phyloP scores from a whole-genome alignment of 139 green algal genomes.

The Desmodesmus armatus region DNA sequence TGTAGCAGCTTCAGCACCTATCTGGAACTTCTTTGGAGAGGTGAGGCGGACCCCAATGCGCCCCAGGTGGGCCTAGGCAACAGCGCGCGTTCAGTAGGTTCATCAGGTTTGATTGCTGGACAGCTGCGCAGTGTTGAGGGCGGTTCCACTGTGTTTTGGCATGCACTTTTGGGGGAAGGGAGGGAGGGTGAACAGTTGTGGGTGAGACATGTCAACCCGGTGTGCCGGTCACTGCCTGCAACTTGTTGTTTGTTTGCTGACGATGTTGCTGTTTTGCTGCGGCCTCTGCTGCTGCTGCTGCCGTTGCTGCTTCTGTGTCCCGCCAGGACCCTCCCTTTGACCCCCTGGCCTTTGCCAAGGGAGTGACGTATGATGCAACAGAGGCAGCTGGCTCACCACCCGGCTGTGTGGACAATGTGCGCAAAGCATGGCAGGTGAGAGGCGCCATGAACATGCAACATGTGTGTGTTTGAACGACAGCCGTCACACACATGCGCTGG shows the following conservation, averaged over 20 bases:
- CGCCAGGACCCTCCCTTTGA: slow-evolving; percentile 48
- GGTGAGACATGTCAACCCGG: background rate
- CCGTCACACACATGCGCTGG: too few relatives aligned
- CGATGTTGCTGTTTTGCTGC: background rate
- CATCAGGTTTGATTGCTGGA: too few relatives aligned
- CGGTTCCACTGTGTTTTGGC: too few relatives aligned
- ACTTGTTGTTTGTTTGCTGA: background rate
- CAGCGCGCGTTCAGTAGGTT: too few relatives aligned
- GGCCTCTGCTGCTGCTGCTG: background rate
- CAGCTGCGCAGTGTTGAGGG: too few relatives aligned
- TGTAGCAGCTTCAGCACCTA: slow-evolving; percentile 92
- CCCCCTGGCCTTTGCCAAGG: slow-evolving; percentile 56
- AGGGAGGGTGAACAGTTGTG: too few relatives aligned
- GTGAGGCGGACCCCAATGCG: too few relatives aligned
- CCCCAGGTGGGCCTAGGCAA: too few relatives aligned
- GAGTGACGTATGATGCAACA: slow-evolving; percentile 69
- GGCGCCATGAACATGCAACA: too few relatives aligned
- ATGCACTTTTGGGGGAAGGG: too few relatives aligned
- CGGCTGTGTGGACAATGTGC: slow-evolving; percentile 55
- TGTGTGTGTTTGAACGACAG: too few relatives aligned
- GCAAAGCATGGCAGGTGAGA: slow-evolving; percentile 48
- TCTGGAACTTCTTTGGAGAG: slow-evolving; percentile 87
- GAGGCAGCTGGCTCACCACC: slow-evolving; percentile 46
- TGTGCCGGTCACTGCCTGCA: too few relatives aligned
- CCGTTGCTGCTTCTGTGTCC: background rate